A percentile compares a stretch with the other conserved stretches of the same genome.
Conservation (phyloP, 78 protist genomes). For the Isochrysis galbana region DNA sequence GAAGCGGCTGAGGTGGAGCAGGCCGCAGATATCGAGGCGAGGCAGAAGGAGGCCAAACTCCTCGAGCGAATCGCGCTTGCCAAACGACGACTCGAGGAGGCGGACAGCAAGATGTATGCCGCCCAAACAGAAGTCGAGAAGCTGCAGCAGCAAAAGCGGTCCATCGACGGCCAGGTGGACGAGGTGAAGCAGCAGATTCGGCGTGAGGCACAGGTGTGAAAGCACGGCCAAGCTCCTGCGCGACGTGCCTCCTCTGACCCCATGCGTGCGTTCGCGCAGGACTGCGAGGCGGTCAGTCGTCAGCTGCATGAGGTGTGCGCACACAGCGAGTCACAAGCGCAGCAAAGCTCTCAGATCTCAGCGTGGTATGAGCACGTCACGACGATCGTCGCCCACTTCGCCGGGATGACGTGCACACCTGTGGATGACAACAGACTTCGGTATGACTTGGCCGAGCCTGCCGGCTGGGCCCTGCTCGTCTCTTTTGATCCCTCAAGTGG, state of each 20-base stretch:
- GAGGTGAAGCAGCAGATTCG: not conserved
- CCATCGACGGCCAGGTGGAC: not conserved
- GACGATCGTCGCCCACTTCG: not conserved
- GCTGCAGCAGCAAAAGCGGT: not conserved
- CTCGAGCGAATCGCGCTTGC: not conserved
- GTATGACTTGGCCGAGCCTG: not conserved
- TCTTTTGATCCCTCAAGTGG: not conserved
- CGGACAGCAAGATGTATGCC: not conserved
- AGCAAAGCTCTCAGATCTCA: not conserved
- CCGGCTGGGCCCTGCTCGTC: not conserved
- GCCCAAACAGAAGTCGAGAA: not conserved
- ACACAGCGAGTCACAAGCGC: not conserved
- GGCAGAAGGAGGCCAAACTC: not conserved
- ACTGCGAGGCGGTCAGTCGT: not conserved
- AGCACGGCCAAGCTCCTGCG: no score
- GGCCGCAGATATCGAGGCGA: not conserved
- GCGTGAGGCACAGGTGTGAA: not conserved
- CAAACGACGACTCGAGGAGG: not conserved
- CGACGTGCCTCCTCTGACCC: no score
- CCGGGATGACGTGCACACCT: not conserved
- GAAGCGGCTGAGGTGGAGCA: not conserved
- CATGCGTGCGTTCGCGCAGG: no score
- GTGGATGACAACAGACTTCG: not conserved
- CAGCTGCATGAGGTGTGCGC: not conserved
- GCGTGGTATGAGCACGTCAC: not conserved